Conservation (phyloP, 1,284 basidiomycete genomes). For the Salmacisia buchloeana region DNA sequence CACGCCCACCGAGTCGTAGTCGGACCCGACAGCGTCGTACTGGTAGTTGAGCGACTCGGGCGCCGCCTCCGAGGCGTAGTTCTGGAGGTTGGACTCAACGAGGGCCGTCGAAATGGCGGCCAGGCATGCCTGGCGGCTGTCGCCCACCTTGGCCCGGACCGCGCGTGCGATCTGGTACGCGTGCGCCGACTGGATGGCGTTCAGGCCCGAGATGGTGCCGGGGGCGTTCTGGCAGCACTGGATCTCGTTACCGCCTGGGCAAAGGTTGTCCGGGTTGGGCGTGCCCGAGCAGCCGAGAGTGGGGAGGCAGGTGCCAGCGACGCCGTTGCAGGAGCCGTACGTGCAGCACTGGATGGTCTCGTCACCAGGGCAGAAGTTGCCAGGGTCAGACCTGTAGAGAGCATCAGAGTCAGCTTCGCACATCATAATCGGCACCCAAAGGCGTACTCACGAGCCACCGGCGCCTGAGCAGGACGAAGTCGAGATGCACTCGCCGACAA, state of each 20-base stretch:
- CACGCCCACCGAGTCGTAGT: conserved; percentile 4
- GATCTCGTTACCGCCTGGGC: background rate
- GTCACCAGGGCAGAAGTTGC: background rate
- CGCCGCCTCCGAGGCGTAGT: too few species aligned
- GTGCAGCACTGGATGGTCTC: conserved; percentile 5
- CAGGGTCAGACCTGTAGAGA: too few species aligned
- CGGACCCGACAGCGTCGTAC: background rate
- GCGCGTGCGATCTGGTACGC: background rate
- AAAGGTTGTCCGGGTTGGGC: background rate
- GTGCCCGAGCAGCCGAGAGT: background rate
- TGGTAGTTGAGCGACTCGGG: background rate
- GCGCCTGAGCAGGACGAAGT: background rate
- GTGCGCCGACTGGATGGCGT: background rate
- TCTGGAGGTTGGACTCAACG: background rate
- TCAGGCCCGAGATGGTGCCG: background rate
- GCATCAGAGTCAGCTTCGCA: too few species aligned
- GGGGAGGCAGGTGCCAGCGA: background rate
- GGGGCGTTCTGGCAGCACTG: background rate
- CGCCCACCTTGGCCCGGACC: background rate
- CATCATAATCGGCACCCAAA: too few species aligned
- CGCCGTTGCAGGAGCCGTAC: background rate
- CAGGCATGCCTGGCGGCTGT: background rate
- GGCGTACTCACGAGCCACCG: background rate
- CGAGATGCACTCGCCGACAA: conserved; percentile 1
- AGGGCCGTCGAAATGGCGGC: background rate